These are phyloP conservation scores for Talaromyces atroroseus DNA, from an alignment of 2,329 filamentous ascomycete species.

Conservation along the genomic window DNA sequence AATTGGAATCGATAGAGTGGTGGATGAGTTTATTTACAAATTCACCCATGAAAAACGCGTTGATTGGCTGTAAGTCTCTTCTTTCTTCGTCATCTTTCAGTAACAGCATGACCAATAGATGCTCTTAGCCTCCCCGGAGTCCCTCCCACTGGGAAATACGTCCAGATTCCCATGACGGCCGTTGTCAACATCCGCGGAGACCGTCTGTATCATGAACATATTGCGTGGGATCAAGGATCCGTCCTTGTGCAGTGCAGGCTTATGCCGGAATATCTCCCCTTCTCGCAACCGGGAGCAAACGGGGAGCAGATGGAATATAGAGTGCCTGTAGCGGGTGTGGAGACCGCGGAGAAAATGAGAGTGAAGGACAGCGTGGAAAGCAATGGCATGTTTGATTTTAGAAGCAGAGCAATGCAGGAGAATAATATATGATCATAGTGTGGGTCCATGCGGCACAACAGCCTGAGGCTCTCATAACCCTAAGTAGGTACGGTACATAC, in stretches of 20 bases:
- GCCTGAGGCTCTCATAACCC: not conserved
- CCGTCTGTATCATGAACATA: slow-evolving; percentile 64
- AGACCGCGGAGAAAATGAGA: not conserved
- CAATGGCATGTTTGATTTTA: not conserved
- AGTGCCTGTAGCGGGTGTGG: not conserved
- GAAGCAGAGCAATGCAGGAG: not conserved
- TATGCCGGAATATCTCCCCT: slow-evolving; percentile 60
- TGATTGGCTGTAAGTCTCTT: slow-evolving; percentile 60
- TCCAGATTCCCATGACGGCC: slow-evolving; percentile 59
- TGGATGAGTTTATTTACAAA: slow-evolving; percentile 64
- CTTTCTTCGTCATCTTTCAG: not conserved
- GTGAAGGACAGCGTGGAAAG: not conserved
- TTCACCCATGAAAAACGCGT: slow-evolving; percentile 60
- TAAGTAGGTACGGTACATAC: no score
- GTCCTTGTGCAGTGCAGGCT: slow-evolving; percentile 58
- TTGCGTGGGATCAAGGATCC: slow-evolving; percentile 64
- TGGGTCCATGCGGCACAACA: not conserved
- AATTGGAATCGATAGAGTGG: slow-evolving; percentile 64
- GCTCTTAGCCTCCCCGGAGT: slow-evolving; percentile 51
- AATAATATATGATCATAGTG: not conserved
- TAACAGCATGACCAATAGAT: not conserved
- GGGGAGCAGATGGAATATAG: not conserved
- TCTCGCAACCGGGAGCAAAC: slow-evolving; percentile 43
- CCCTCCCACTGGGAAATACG: slow-evolving; percentile 49
- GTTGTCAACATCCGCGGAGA: slow-evolving; percentile 65